Percentiles rank a stretch among this genome's conserved stretches.
phyloP scores from a whole-genome alignment of 73 alveolate species.

The Paramecium sonneborni region DNA sequence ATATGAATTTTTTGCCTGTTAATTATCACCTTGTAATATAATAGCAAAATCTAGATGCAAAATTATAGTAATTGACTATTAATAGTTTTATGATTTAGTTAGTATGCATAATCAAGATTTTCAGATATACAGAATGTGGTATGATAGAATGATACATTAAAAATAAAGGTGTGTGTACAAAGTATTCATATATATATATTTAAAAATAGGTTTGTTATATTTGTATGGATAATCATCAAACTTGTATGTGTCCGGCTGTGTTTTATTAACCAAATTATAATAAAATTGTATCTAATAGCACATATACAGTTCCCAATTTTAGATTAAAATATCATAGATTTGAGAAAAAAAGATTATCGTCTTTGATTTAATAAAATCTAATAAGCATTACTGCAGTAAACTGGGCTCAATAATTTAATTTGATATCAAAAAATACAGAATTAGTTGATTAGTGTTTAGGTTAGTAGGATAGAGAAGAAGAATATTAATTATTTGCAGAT shows the following conservation, averaged over 20 bases:
- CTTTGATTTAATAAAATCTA: not conserved
- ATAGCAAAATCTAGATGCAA: not conserved
- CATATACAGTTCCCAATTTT: not conserved
- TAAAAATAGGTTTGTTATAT: not conserved
- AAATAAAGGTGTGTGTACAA: not conserved
- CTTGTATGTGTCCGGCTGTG: not conserved
- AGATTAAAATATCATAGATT: not conserved
- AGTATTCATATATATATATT: not conserved
- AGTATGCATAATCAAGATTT: constrained; percentile 1
- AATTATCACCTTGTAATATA: not conserved
- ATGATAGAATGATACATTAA: not conserved
- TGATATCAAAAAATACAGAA: not conserved
- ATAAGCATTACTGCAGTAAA: not conserved
- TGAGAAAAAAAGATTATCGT: not conserved
- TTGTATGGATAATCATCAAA: not conserved
- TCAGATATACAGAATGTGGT: constrained; percentile 13
- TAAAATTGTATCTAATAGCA: not conserved
- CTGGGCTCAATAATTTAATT: not conserved
- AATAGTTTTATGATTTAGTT: not conserved
- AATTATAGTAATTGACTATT: not conserved
- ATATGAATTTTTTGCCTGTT: not conserved
- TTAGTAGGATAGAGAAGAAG: not conserved
- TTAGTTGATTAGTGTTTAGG: not conserved
- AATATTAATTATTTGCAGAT: not conserved
- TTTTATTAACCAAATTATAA: not conserved